phyloP scores from a whole-genome alignment of 116 monocot genomes.

The Posidonia oceanica region DNA sequence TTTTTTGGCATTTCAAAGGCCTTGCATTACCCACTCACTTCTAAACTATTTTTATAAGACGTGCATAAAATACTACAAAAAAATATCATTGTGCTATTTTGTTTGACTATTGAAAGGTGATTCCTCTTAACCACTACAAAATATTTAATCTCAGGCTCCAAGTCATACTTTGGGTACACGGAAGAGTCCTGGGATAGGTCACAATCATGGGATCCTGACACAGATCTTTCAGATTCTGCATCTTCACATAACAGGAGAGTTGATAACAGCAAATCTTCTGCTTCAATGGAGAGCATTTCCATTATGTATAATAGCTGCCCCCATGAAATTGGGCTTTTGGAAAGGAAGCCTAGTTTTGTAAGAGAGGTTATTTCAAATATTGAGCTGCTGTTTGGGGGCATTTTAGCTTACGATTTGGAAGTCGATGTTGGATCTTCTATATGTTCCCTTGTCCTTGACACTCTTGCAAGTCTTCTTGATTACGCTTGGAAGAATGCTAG shows the following conservation, averaged over 20 bases:
- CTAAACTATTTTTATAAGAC: too few relatives aligned
- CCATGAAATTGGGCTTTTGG: not conserved
- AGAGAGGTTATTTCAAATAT: conserved; percentile 34
- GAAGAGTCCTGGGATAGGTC: conserved; percentile 14
- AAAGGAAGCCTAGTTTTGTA: conserved; percentile 5
- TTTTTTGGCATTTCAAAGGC: too few relatives aligned
- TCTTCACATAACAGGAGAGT: conserved; percentile 20
- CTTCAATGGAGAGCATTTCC: not conserved
- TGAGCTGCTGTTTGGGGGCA: conserved; percentile 28
- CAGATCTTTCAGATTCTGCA: conserved; percentile 47
- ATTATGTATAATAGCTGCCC: not conserved
- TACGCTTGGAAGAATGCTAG: conserved; percentile 7
- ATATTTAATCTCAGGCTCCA: conserved; percentile 21
- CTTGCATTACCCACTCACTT: too few relatives aligned
- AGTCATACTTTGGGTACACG: conserved; percentile 9
- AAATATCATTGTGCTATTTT: too few relatives aligned
- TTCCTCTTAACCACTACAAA: too few relatives aligned
- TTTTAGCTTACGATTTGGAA: conserved; percentile 13
- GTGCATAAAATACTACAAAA: too few relatives aligned
- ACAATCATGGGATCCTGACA: conserved; percentile 18
- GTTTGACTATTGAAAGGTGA: too few relatives aligned
- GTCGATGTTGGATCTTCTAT: conserved; percentile 12
- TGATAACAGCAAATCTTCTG: not conserved
- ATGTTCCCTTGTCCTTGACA: conserved; percentile 27
- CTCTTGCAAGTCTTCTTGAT: conserved; percentile 23